Base-by-base conservation (phyloP, 352 stramenopile species). In the Globisporangium cystogenes region DNA sequence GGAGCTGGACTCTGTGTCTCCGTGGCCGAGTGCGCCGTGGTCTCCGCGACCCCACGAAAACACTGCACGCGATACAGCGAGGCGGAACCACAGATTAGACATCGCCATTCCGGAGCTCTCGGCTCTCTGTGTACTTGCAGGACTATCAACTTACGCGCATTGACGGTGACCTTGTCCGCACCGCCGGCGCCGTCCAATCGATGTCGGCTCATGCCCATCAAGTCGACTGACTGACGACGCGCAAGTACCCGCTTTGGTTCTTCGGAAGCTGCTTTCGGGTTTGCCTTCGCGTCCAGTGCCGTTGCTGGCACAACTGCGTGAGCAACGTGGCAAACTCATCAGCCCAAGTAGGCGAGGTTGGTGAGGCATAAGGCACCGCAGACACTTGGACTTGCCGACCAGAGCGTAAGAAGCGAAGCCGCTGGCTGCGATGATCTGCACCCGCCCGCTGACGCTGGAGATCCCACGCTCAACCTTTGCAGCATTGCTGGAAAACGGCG, bases 11-110 rank as follows among this genome's bases (percentile, higher is more conserved):
- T 64, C 23, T 3, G 57, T 73, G 33, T 82, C 68, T 27, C 76
- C 78, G 47, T 82, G 74, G 3, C 78, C 78, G 18, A 93, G 63
- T 14, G 87, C 57, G 1, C 79, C 82, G 7, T 67, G 67, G 36
- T 86, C 66, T 4, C 80, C 78, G 48, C 78, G 63, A 20, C 82
- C 82, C 82, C 82, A 91, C 2, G 80, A 88, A 39, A 82, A 64
- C 29, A 90, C 79, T 93, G 48, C 29, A 24, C 26, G n/a, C n/a
- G n/a, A n/a, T n/a, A n/a, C n/a, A n/a, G n/a, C n/a, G n/a, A n/a
- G n/a, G n/a, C n/a, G n/a, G n/a, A n/a, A 40, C 45, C 39, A 0
- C 15, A 39, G 12, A 35, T 18, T 7, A 3, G 27, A n/a, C 45
- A 35, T n/a, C 14, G 39, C n/a, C n/a, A n/a, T n/a, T n/a, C n/a